Base-by-base conservation (phyloP, 148 eudicot genomes). In the Agrostemma githago region DNA sequence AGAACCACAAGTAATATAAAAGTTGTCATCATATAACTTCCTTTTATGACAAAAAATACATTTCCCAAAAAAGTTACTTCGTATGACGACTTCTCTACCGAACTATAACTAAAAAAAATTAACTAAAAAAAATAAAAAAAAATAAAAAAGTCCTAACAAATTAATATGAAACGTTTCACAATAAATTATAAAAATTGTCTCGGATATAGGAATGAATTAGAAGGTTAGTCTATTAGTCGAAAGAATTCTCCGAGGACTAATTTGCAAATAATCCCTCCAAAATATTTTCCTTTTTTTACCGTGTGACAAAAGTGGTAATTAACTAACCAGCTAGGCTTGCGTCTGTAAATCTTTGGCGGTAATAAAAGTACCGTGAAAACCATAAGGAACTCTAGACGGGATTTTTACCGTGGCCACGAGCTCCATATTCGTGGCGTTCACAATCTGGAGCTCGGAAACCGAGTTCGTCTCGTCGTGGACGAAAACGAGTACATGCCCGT, bases 361-460 rank as follows among this genome's bases (percentile, higher is more conserved):
- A 8, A 92, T 80, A 71, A 92, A 92, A 46, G 97, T 90, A 16
- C 97, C 97, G 7, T 92, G 97, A 58, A 92, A 92, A 3, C 97
- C 97, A 15, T 92, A 92, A 2, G 97, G 96, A 58, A 92, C 97
- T 16, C 97, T 77, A 0, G 96, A 87, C 0, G 96, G 97, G 0
- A 90, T 84, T 80, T 90, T 39, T 3, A 92, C 78, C 0, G 87
- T 72, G 1, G 97, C 97, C 15, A 88, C 93, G 4, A 86, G 21
- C 48, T 88, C 73, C 76, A 92, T 12, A 9, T 26, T 84, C 61
- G 58, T 19, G 9, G 97, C 93, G 71, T 92, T 86, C 2, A 92
- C 90, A 3, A 92, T 90, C 10, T 88, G 91, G 0, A 92, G 77
- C 78, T 92, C 93, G 1, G 97, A 92, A 74, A 71, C 68, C 87